Conservation (phyloP, 2,329 filamentous ascomycete species). For the Teratosphaeria viscida region DNA sequence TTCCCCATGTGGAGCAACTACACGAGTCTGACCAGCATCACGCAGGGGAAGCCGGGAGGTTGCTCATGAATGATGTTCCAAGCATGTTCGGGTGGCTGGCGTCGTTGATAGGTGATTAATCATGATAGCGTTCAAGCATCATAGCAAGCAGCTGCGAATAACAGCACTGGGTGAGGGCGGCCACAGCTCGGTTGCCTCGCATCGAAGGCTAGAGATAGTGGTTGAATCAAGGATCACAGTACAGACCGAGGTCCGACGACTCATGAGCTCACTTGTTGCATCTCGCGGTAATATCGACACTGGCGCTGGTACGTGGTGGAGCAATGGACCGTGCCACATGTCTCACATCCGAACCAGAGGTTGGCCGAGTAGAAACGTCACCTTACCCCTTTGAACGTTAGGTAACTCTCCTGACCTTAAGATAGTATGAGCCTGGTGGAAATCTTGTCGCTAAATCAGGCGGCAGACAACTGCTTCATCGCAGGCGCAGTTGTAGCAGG, state of each 20-base stretch:
- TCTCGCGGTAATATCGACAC: too few relatives aligned
- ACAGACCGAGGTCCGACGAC: not conserved
- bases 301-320: too few relatives aligned
- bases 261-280: too few relatives aligned
- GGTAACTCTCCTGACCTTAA: too few relatives aligned
- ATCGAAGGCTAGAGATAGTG: not conserved
- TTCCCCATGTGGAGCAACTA: constrained; percentile 31
- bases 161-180: not conserved
- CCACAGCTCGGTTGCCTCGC: not conserved
- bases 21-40: constrained; percentile 9
- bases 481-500: too few relatives aligned
- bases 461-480: too few relatives aligned
- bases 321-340: too few relatives aligned
- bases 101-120: not conserved
- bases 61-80: not conserved
- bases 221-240: not conserved
- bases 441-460: too few relatives aligned
- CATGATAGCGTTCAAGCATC: not conserved
- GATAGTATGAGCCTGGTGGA: too few relatives aligned
- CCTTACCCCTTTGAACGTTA: too few relatives aligned
- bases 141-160: not conserved
- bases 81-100: not conserved
- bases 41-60: constrained; percentile 13
- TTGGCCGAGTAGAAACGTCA: too few relatives aligned
- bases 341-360: too few relatives aligned